Evolutionary conservation across 768 basidiomycete genomes (phyloP).

Genomic region (Russula vinacea): DNA sequence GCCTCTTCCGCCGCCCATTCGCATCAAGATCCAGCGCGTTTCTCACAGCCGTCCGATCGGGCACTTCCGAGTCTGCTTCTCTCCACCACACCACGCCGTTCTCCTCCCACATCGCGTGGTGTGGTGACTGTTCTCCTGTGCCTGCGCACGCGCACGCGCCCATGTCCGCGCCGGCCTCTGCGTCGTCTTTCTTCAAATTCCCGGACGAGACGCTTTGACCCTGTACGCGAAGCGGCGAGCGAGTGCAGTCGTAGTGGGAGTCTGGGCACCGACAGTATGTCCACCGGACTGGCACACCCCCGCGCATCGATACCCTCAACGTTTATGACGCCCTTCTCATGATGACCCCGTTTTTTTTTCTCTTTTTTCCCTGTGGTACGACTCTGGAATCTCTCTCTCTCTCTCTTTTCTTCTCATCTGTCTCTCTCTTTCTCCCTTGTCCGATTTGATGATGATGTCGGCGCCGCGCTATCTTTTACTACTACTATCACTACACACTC

Average conservation of each 20-base stretch:
- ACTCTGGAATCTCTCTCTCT: background rate
- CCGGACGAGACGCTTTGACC: conserved; percentile 30
- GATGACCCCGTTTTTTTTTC: background rate
- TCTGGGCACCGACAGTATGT: conserved; percentile 12
- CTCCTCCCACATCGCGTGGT: conserved; percentile 2
- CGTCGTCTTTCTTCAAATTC: background rate
- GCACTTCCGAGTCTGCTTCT: background rate
- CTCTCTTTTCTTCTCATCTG: too few species aligned
- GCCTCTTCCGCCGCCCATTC: background rate
- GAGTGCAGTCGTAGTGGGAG: conserved; percentile 21
- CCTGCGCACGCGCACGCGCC: background rate
- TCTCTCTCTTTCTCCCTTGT: background rate
- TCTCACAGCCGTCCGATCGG: background rate
- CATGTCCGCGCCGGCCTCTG: background rate
- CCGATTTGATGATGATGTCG: conserved; percentile 14
- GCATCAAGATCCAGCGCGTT: conserved; percentile 4
- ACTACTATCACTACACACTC: background rate
- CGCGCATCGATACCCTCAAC: conserved; percentile 21
- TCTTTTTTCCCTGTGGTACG: background rate
- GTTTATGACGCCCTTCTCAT: conserved; percentile 18
- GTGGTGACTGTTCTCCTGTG: conserved; percentile 5
- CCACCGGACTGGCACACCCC: conserved; percentile 23
- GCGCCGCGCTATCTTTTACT: conserved; percentile 13
- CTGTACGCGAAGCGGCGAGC: conserved; percentile 30
- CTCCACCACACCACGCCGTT: background rate